These are phyloP conservation scores for Lasiosphaeris hirsuta DNA, from an alignment of 495 filamentous ascomycete genomes.

Conservation along the genomic window DNA sequence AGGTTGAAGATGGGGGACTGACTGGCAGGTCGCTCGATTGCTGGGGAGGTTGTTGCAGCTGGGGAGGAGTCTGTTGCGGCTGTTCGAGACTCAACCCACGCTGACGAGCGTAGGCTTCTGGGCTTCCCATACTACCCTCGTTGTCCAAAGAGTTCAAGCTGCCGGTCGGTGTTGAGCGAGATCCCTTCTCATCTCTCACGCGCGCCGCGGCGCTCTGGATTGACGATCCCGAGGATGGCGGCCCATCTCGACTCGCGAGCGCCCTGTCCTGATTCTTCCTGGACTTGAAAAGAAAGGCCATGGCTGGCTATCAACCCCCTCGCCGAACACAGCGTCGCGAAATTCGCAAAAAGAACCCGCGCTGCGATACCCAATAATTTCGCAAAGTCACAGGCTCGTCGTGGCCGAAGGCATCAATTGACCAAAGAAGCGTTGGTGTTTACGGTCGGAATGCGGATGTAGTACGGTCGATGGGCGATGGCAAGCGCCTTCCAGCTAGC, in stretches of 20 bases:
- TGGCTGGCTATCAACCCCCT: constrained; percentile 32
- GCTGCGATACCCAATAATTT: constrained; percentile 11
- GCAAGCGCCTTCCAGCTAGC: constrained; percentile 3
- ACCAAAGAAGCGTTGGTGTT: constrained; percentile 13
- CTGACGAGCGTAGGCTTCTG: constrained; percentile 41
- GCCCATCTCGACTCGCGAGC: constrained; percentile 44
- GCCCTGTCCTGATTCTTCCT: constrained; percentile 59
- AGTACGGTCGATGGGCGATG: constrained; percentile 11
- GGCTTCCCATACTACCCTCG: constrained; percentile 47
- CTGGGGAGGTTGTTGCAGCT: constrained; percentile 14
- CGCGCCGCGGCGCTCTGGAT: constrained; percentile 38
- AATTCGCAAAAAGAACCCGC: constrained; percentile 5
- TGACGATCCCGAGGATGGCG: constrained; percentile 32
- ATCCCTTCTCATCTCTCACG: constrained; percentile 47
- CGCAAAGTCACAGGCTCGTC: constrained; percentile 5
- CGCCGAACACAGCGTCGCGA: constrained; percentile 6
- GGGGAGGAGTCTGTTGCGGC: constrained; percentile 29
- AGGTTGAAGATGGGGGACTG: constrained; percentile 14
- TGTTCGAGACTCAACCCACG: constrained; percentile 37
- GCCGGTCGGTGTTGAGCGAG: constrained; percentile 52
- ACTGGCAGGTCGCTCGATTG: constrained; percentile 48
- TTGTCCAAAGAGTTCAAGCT: constrained; percentile 52
- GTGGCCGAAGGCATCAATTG: constrained; percentile 17
- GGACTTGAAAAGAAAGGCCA: constrained; percentile 73
- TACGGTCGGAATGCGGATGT: constrained; percentile 10